A percentile compares a stretch with the other conserved stretches of the same genome.
phyloP scores from a whole-genome alignment of 2,329 filamentous ascomycete genomes.

The Hypoxylon rubiginosum region DNA sequence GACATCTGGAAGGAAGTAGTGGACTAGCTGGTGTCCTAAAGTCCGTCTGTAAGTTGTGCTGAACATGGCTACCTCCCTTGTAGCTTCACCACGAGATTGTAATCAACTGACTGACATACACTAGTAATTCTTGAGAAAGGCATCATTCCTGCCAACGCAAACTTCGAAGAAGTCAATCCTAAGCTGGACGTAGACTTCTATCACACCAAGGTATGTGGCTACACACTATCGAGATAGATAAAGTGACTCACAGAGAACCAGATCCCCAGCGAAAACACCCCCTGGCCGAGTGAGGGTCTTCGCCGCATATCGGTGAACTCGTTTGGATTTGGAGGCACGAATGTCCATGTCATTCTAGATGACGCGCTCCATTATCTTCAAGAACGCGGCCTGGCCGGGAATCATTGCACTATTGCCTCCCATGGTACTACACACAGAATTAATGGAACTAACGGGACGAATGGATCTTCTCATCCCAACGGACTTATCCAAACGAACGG shows the following conservation, averaged over 20 bases:
- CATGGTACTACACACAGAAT: slow-evolving; percentile 3
- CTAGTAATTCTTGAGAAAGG: slow-evolving; percentile 50
- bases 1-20: slow-evolving; percentile 47
- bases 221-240: background rate
- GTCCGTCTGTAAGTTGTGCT: slow-evolving; percentile 39
- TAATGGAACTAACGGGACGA: background rate
- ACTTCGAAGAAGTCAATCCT: slow-evolving; percentile 48
- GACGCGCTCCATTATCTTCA: slow-evolving; percentile 45
- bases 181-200: slow-evolving; percentile 45
- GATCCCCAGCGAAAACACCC: slow-evolving; percentile 42
- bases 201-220: slow-evolving; percentile 42
- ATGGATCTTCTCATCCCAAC: background rate
- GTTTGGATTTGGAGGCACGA: slow-evolving; percentile 49
- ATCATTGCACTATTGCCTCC: slow-evolving; percentile 36
- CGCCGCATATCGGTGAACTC: slow-evolving; percentile 51
- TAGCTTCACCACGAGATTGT: background rate
- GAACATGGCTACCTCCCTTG: background rate
- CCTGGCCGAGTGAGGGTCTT: slow-evolving; percentile 53
- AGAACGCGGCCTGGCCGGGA: slow-evolving; percentile 32
- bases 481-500: slow-evolving; percentile 11
- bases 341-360: slow-evolving; percentile 47
- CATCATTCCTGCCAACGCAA: slow-evolving; percentile 49
- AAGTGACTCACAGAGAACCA: slow-evolving; percentile 30
- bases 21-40: slow-evolving; percentile 52
- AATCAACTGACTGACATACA: background rate